Evolutionary conservation across 2,329 filamentous ascomycete genomes (phyloP), one percentile per base, ranked within the genome.

Genomic region (Sclerotinia nivalis): DNA sequence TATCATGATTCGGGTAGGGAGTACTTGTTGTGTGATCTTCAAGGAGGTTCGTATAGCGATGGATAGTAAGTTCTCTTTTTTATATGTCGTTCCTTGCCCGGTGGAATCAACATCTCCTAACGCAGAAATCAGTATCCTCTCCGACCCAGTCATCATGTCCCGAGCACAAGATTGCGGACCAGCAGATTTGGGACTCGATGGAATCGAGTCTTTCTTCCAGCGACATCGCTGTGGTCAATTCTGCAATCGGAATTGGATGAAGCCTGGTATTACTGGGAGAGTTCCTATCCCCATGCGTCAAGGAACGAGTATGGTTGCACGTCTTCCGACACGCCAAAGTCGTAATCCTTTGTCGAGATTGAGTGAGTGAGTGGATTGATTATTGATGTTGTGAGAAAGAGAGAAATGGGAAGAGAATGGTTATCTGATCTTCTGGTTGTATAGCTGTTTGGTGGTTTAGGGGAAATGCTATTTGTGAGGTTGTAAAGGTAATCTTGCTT

Each of bases 91-190:
- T 13, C 20, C 3, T 28, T 15, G 22, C n/a, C 10, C 34, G 2
- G 28, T 6, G 8, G 18, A 43, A 40, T 37, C 13, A 25, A 15
- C 0, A 34, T 47, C 28, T 49, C 12, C 60, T 37, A 25, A 50
- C 18, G 22, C 12, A 5, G 2, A 4, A 55, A 43, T 31, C 18
- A 68, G 61, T 31, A 47, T 69, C 28, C 58, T 71, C 18, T 65
- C 67, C 15, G 70, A 71, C 25, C 70, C 70, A 28, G 60, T 66
- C 25, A 61, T 71, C 25, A 71, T 71, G 67, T 69, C 66, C 4
- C 45, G 49, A 55, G 6, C 13, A 12, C n/a, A 56, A 2, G 22
- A 60, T 55, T 71, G 37, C 10, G 70, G 70, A 22, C 70, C 67
- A 1, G 54, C 60, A 13, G 70, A 71, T 47, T 22, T 71, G 52